Conservation (phyloP, 805 yeast genomes). For the Wickerhamomyces ciferrii region DNA sequence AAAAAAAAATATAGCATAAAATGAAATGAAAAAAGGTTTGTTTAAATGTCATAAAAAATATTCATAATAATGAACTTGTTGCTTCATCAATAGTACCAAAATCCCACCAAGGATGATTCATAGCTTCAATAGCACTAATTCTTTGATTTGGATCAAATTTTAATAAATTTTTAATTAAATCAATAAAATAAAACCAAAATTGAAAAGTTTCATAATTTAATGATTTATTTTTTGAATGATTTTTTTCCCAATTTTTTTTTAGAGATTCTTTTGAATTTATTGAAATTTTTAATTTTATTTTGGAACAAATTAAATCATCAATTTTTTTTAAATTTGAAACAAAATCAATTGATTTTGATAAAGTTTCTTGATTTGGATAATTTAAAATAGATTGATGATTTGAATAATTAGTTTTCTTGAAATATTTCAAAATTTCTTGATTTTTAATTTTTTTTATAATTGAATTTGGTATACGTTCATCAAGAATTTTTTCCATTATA, state of each 20-base stretch:
- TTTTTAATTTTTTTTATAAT: constrained; percentile 23
- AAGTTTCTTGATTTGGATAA: constrained; percentile 35
- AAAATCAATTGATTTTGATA: constrained; percentile 28
- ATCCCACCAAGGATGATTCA: constrained; percentile 79
- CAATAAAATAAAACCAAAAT: constrained; percentile 82
- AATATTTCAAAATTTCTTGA: constrained; percentile 7
- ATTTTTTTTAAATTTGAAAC: constrained; percentile 37
- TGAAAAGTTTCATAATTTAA: constrained; percentile 56
- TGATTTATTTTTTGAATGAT: constrained; percentile 25
- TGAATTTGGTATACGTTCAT: constrained; percentile 38
- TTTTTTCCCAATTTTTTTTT: constrained; percentile 15
- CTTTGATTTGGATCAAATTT: constrained; percentile 69
- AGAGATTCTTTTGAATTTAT: constrained; percentile 19
- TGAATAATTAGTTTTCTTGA: constrained; percentile 3
- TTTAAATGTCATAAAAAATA: not conserved
- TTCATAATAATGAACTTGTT: constrained; percentile 13
- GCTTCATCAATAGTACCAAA: constrained; percentile 55
- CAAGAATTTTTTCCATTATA: constrained; percentile 82
- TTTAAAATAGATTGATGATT: constrained; percentile 18
- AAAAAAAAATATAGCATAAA: not conserved
- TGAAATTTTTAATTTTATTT: constrained; percentile 20
- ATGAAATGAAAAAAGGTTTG: not conserved
- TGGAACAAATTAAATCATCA: constrained; percentile 37
- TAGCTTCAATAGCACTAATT: constrained; percentile 70
- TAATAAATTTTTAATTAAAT: constrained; percentile 59